These are phyloP conservation scores for Filobasidium uniguttulatum DNA, from an alignment of 1,284 basidiomycete genomes.

Conservation along the genomic window DNA sequence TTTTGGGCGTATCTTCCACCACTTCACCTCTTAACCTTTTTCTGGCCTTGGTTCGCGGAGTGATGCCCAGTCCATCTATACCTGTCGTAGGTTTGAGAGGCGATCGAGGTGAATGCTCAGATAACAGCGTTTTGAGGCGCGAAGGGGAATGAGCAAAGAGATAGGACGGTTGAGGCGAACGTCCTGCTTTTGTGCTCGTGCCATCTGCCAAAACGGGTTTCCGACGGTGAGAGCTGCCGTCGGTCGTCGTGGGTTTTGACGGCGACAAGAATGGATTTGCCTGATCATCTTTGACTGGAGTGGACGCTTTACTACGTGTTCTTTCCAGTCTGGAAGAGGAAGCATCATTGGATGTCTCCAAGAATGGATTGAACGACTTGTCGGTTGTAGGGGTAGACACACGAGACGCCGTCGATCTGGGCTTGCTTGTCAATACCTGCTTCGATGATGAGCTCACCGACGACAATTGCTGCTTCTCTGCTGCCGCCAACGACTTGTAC, in stretches of 20 bases:
- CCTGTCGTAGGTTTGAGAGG: conserved; percentile 11
- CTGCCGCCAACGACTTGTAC: conserved; percentile 53
- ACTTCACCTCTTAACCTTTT: conserved; percentile 31
- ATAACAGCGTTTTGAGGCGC: conserved; percentile 27
- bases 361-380: too few species aligned
- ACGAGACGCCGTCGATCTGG: too few species aligned
- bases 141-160: conserved; percentile 24
- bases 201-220: conserved; percentile 8
- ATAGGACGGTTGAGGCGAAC: conserved; percentile 8
- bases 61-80: conserved; percentile 10
- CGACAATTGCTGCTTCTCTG: too few species aligned
- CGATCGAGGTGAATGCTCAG: conserved; percentile 19
- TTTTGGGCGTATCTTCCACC: conserved; percentile 30
- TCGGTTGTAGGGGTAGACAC: too few species aligned
- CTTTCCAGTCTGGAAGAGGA: too few species aligned
- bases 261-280: background rate
- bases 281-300: background rate
- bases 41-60: conserved; percentile 33
- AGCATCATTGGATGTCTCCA: too few species aligned
- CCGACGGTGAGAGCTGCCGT: background rate
- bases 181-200: background rate
- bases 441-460: too few species aligned
- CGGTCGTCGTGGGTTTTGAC: background rate
- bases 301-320: too few species aligned
- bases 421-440: too few species aligned